phyloP scores from a whole-genome alignment of 768 basidiomycete genomes.

The Kwoniella dejecticola region DNA sequence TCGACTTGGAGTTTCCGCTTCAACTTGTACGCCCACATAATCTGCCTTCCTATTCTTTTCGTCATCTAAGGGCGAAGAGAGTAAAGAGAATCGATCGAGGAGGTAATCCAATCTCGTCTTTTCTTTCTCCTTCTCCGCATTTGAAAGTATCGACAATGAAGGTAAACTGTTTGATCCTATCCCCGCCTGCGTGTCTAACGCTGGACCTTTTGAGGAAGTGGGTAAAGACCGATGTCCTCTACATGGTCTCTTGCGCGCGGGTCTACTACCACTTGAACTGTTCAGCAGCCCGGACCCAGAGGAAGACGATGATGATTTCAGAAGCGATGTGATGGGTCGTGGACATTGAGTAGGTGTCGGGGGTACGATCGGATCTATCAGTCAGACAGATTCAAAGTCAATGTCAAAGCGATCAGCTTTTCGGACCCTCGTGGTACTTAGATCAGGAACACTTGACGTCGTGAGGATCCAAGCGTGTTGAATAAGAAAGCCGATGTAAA shows the following conservation, averaged over 20 bases:
- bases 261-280: background rate
- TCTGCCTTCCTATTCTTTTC: background rate
- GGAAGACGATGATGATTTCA: constrained; percentile 20
- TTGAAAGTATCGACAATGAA: background rate
- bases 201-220: background rate
- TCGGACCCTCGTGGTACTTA: background rate
- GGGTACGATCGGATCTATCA: constrained; percentile 19
- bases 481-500: no score
- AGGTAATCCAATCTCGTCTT: constrained; percentile 20
- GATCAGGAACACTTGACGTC: background rate
- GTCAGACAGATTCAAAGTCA: no score
- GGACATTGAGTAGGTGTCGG: constrained; percentile 38
- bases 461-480: no score
- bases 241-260: constrained; percentile 35
- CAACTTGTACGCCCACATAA: background rate
- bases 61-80: constrained; percentile 9
- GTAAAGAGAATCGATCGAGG: constrained; percentile 12
- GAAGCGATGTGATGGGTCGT: constrained; percentile 22
- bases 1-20: constrained; percentile 10
- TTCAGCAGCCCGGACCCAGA: background rate
- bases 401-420: background rate
- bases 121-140: background rate
- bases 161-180: constrained; percentile 15
- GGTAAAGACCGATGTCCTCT: constrained; percentile 36
- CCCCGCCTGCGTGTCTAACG: background rate